Evolutionary conservation across 495 filamentous ascomycete species (phyloP), one percentile per base, ranked within the genome.

Genomic region (Pseudoneurospora amorphoporcata): DNA sequence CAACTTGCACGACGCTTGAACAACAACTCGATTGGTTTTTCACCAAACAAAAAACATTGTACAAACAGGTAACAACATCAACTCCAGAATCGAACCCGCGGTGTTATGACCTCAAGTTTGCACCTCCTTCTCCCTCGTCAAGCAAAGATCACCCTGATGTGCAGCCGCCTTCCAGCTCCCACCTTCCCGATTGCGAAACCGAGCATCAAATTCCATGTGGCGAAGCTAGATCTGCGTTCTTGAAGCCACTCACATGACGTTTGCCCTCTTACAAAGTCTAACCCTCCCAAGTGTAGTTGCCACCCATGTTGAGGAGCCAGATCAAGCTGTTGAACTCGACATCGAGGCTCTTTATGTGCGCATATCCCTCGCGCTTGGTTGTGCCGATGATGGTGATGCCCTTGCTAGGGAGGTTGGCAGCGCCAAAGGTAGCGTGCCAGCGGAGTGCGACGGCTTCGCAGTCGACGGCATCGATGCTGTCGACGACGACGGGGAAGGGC

Each of bases 311-410:
- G 43, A 79, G 77, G 75, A 80, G 79, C 80, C 80, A 81, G 43
- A 77, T 77, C 72, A 81, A 69, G 45, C 79, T 78, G 79, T 81
- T 81, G 75, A 81, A 81, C 77, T 81, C 79, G 73, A 80, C 72
- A 65, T 79, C 77, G 58, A 80, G 72, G 75, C 76, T 77, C 68
- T 68, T 76, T 73, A 80, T 80, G 73, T 80, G 80, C 77, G 74
- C 76, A 42, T 47, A 72, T 45, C 79, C 80, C 45, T 71, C 72
- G 68, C 69, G 53, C 73, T 79, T 80, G 74, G 77, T 79, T 29
- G 77, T 75, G 39, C 75, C 74, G 70, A 80, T 75, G 69, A 81
- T 74, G 70, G 80, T 81, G 68, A 79, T 70, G 73, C 79, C 80
- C n/a, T 75, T 75, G 76, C 73, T 74, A 43, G 78, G 77, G 72